phyloP scores from a whole-genome alignment of 495 filamentous ascomycete species.

The Durotheca rogersii region DNA sequence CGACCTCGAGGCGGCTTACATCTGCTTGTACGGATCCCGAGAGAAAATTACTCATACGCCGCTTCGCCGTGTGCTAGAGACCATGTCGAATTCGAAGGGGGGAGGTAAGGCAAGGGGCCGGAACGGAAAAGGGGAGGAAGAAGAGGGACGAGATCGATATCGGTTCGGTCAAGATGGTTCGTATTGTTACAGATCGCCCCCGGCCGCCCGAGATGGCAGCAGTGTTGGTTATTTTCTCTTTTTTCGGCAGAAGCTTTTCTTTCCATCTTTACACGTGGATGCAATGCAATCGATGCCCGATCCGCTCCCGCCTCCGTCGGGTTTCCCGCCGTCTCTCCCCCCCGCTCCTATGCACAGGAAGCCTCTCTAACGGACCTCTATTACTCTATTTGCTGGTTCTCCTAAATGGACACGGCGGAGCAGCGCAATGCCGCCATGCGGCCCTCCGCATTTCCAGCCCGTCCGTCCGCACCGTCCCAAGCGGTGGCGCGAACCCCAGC shows the following conservation, averaged over 20 bases:
- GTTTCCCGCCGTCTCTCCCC: no score
- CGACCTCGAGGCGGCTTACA: no score
- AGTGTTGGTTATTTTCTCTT: constrained; percentile 17
- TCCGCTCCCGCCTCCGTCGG: constrained; percentile 9
- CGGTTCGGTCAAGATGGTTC: not conserved
- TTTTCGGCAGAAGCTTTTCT: no score
- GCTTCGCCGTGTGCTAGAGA: no score
- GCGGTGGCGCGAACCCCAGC: constrained; percentile 29
- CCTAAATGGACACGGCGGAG: constrained; percentile 32
- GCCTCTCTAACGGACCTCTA: constrained; percentile 33
- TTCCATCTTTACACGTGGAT: constrained; percentile 30
- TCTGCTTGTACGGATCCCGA: no score
- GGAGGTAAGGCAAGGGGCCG: no score
- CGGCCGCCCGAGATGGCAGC: not conserved
- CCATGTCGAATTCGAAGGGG: no score
- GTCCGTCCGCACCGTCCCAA: constrained; percentile 27
- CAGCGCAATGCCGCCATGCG: constrained; percentile 18
- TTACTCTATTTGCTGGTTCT: constrained; percentile 39
- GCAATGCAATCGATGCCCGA: constrained; percentile 15
- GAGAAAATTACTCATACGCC: no score
- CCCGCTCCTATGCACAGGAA: constrained; percentile 15
- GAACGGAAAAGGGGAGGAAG: no score
- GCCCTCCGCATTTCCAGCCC: constrained; percentile 18
- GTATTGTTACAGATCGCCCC: not conserved
- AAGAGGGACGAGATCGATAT: not conserved